Base-by-base conservation (phyloP, 495 filamentous ascomycete genomes). In the Lasiosphaeria ovina region DNA sequence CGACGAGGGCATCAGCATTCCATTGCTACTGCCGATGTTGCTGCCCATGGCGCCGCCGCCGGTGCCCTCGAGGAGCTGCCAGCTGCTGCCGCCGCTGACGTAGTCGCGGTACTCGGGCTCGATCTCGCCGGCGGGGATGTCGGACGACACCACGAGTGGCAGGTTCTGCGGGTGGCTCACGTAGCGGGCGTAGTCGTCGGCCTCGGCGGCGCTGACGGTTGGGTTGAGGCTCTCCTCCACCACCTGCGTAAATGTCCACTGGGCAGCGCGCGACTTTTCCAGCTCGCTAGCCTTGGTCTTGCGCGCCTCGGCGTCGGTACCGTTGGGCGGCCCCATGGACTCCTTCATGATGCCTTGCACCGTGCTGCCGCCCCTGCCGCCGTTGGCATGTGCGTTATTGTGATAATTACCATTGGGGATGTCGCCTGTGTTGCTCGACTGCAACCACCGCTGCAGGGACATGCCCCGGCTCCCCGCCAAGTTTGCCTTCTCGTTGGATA, bases 151-250 rank as follows among this genome's bases (percentile, higher is more conserved):
- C 5, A 97, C 94, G 3, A 98, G 83, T 0, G 94, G 92, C 3
- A 98, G 83, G 59, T 87, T 92, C 35, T 93, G 86, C 7, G 94
- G 93, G 72, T 98, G 94, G 54, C 85, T 85, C 72, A 98, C 87
- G 74, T 98, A 97, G n/a, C 88, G 84, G 35, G 87, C 77, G 73
- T 98, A 98, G 67, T 97, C 94, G 31, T 88, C 87, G 6, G 86
- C 83, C 71, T 98, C 95, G 35, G 80, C 80, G 6, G 76, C 64
- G 14, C 82, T 86, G 59, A 97, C 90, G 10, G 83, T 83, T 9
- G 92, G 92, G 66, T 92, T 89, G 31, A 97, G 80, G 10, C 87
- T 89, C 67, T 91, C 87, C 32, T 83, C 76, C 17, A 94, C 86
- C 35, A 96, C 83, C 66, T 95, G 88, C n/a, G 87, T 85, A 45